Percentiles rank a stretch among this genome's conserved stretches.
phyloP scores from a whole-genome alignment of 2,329 filamentous ascomycete genomes.

The Fusarium longipes region DNA sequence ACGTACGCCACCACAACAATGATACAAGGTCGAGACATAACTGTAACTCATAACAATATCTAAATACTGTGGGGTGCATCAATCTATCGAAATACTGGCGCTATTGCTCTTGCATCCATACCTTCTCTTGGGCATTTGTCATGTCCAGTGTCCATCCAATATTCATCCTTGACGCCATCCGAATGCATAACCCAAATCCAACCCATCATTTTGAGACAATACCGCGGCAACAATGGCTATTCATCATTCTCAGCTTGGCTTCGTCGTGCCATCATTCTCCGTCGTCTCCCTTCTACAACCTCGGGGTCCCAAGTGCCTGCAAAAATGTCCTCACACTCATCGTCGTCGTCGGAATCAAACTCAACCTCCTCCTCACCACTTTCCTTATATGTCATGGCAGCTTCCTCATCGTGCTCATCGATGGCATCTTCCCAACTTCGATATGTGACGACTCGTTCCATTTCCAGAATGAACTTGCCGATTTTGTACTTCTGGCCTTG shows the following conservation, averaged over 20 bases:
- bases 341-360: slow-evolving; percentile 73
- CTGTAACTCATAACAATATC: slow-evolving; percentile 13
- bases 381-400: slow-evolving; percentile 17
- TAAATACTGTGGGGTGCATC: slow-evolving; percentile 13
- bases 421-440: slow-evolving; percentile 61
- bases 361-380: slow-evolving; percentile 52
- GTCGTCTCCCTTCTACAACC: slow-evolving; percentile 60
- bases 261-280: slow-evolving; percentile 50
- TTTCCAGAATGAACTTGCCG: slow-evolving; percentile 75
- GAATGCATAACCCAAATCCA: slow-evolving; percentile 19
- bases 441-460: slow-evolving; percentile 64
- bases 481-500: slow-evolving; percentile 72
- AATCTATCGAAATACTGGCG: neutral
- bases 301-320: slow-evolving; percentile 69
- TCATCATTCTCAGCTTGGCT: slow-evolving; percentile 36
- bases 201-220: slow-evolving; percentile 4
- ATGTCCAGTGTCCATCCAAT: slow-evolving; percentile 11
- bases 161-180: slow-evolving; percentile 38
- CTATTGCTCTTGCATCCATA: slow-evolving; percentile 18
- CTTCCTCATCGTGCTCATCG: slow-evolving; percentile 16
- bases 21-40: slow-evolving; percentile 11
- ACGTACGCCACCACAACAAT: slow-evolving; percentile 2
- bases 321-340: slow-evolving; percentile 75
- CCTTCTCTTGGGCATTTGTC: slow-evolving; percentile 38
- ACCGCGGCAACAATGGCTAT: slow-evolving; percentile 17